A percentile compares a stretch with the other conserved stretches of the same genome.
These are phyloP conservation scores for Pleodorina starrii DNA, from an alignment of 139 green algal species.

Conservation along the genomic window DNA sequence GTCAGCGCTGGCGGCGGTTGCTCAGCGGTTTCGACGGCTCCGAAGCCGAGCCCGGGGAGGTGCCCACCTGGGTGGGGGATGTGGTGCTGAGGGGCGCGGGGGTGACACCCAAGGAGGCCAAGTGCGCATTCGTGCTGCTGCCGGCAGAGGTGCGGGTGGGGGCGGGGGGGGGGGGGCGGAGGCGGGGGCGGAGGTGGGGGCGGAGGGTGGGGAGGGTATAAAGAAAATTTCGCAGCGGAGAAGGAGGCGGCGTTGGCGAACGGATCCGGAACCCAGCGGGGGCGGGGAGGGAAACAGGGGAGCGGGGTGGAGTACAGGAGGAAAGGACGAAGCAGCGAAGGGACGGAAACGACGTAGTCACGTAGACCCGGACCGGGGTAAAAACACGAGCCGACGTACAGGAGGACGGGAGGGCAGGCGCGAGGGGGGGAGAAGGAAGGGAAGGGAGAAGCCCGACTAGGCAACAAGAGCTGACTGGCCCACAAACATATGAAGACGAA, in stretches of 20 bases:
- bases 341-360: too few relatives aligned
- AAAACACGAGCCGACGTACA: too few relatives aligned
- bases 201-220: neutral
- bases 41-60: slow-evolving; percentile 63
- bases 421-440: too few relatives aligned
- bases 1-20: slow-evolving; percentile 54
- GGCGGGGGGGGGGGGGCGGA: neutral
- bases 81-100: slow-evolving; percentile 72
- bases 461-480: too few relatives aligned
- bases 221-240: neutral
- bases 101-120: slow-evolving; percentile 74
- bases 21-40: slow-evolving; percentile 54
- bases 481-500: too few relatives aligned
- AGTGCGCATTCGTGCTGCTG: slow-evolving; percentile 87
- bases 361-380: too few relatives aligned
- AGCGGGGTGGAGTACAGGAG: too few relatives aligned
- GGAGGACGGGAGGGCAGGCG: too few relatives aligned
- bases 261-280: too few relatives aligned
- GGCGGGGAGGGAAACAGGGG: neutral
- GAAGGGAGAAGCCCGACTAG: too few relatives aligned
- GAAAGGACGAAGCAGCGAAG: too few relatives aligned
- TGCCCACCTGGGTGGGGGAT: slow-evolving; percentile 84
- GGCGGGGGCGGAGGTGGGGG: neutral
- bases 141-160: slow-evolving; percentile 69
- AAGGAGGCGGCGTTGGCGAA: too few relatives aligned